Evolutionary conservation across 2,329 filamentous ascomycete genomes (phyloP), one percentile per base, ranked within the genome.

Genomic region (Fusarium austroafricanum): DNA sequence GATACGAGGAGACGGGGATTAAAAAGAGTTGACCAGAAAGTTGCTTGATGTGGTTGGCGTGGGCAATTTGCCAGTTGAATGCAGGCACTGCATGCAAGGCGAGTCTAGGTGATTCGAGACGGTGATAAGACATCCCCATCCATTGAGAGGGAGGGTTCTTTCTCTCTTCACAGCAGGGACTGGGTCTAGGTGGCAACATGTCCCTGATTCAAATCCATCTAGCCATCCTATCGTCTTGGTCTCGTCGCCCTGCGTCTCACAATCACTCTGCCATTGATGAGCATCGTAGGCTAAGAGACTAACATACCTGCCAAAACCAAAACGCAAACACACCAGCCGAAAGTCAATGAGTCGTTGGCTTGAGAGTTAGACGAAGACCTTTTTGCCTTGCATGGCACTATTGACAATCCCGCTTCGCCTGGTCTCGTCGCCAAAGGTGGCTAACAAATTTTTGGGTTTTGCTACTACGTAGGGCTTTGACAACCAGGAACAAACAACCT

Each of bases 311-410:
- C 40, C 44, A 28, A 47, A 18, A 29, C 43, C 28, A 61, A 14
- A 55, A 38, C 52, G 50, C 50, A 45, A 51, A 59, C 65, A 57
- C 51, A 51, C 59, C 50, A 39, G 33, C 63, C 35, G 31, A 33
- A 47, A 31, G 51, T 43, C 23, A 37, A 57, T 53, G 58, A 60
- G 42, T 58, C 50, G 55, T 38, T 68, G 59, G 56, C 31, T 54
- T 65, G 61, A 56, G 55, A 31, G 8, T 69, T 64, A 55, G 52
- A 40, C 47, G 55, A 26, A 44, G 45, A 44, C 51, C 37, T 51
- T 44, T 62, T 64, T 57, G 64, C 55, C 59, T 67, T 71, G 67
- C 61, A 73, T 72, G 59, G 50, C 67, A 68, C 71, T 69, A 73
- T 71, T 58, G 47, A 52, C 65, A 55, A 61, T 70, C 31, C 61